Percentiles rank a stretch among this genome's conserved stretches.
Conservation (phyloP, 345 rosid genomes). For the Salix viminalis region DNA sequence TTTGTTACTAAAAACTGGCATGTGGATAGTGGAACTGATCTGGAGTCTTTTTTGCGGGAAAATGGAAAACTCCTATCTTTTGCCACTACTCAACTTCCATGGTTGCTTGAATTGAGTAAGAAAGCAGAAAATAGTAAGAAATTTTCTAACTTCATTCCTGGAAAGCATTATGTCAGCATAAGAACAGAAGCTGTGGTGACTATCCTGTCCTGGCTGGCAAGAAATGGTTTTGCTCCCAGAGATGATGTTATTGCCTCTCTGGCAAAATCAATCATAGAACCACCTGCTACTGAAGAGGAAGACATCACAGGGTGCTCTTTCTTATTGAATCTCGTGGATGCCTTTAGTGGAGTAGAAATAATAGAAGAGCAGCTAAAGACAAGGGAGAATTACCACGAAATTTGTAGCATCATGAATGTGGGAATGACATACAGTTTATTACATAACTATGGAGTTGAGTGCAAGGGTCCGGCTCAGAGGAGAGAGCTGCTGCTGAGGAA, state of each 20-base stretch:
- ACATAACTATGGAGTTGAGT: constrained; percentile 76
- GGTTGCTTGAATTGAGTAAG: constrained; percentile 76
- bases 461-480: constrained; percentile 63
- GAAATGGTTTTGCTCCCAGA: constrained; percentile 82
- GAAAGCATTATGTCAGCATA: constrained; percentile 59
- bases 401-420: constrained; percentile 82
- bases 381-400: constrained; percentile 73
- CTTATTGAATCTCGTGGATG: constrained; percentile 82
- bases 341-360: constrained; percentile 79
- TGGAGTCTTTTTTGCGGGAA: constrained; percentile 58
- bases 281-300: constrained; percentile 78
- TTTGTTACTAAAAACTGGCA: constrained; percentile 61
- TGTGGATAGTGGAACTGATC: constrained; percentile 42
- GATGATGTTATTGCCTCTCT: constrained; percentile 70
- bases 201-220: constrained; percentile 79
- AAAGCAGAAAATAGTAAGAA: constrained; percentile 43
- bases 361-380: constrained; percentile 84
- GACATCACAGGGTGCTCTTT: constrained; percentile 83
- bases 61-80: constrained; percentile 73
- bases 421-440: constrained; percentile 85
- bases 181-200: constrained; percentile 55
- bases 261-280: constrained; percentile 77
- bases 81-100: constrained; percentile 72
- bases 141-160: constrained; percentile 45
- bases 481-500: constrained; percentile 63